These are phyloP conservation scores for Podospora fimiseda DNA, from an alignment of 495 filamentous ascomycete species.

Conservation along the genomic window DNA sequence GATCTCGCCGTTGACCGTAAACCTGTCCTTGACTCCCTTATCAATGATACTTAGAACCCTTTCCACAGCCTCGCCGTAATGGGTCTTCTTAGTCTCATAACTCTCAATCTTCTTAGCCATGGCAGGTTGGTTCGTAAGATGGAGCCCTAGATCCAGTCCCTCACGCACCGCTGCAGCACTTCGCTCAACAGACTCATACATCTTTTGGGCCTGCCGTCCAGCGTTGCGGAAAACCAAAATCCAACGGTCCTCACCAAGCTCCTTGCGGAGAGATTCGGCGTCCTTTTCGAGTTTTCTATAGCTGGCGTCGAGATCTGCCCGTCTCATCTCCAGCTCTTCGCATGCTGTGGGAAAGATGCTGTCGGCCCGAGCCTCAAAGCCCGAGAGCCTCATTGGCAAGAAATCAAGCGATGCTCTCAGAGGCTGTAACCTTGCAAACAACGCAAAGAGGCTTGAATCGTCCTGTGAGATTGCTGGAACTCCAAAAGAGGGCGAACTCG, in stretches of 20 bases:
- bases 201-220: constrained; percentile 84
- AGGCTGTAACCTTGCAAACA: constrained; percentile 94
- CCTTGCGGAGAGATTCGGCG: constrained; percentile 76
- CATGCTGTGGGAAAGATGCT: constrained; percentile 79
- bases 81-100: constrained; percentile 90
- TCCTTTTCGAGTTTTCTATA: constrained; percentile 82
- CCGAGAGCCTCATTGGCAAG: constrained; percentile 87
- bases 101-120: constrained; percentile 79
- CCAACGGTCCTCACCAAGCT: constrained; percentile 93
- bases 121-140: constrained; percentile 57
- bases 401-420: constrained; percentile 90
- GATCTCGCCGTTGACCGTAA: constrained; percentile 94
- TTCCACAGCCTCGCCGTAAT: constrained; percentile 93
- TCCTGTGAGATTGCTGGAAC: constrained; percentile 61
- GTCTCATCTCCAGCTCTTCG: constrained; percentile 72
- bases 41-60: constrained; percentile 85
- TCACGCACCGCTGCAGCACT: constrained; percentile 78
- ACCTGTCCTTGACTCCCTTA: constrained; percentile 80
- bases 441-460: constrained; percentile 70
- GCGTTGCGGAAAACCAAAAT: constrained; percentile 89
- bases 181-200: constrained; percentile 87
- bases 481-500: constrained; percentile 51
- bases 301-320: constrained; percentile 61
- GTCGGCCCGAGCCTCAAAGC: constrained; percentile 72
- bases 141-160: constrained; percentile 63